Percentiles rank a stretch among this genome's conserved stretches.
phyloP scores from a whole-genome alignment of 208 protist genomes.

The Crithidia brevicula region DNA sequence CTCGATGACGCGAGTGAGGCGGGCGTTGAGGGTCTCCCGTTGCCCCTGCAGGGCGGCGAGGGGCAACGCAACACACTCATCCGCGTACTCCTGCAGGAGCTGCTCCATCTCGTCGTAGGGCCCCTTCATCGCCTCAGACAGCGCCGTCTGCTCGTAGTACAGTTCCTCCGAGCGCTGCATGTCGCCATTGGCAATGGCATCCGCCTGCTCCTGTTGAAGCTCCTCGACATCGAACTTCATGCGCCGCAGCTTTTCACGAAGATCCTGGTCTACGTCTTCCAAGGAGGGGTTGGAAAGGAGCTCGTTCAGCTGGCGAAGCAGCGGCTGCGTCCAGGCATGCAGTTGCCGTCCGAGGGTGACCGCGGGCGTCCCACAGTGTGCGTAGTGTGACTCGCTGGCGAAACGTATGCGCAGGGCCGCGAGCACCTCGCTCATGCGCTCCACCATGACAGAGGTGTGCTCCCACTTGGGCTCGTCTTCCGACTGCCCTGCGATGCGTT shows the following conservation, averaged over 20 bases:
- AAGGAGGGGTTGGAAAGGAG: slow-evolving; percentile 41
- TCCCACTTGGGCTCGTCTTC: slow-evolving; percentile 14
- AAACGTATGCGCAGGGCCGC: slow-evolving; percentile 27
- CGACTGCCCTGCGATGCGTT: neutral
- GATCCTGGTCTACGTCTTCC: slow-evolving; percentile 45
- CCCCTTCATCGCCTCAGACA: slow-evolving; percentile 65
- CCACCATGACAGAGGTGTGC: slow-evolving; percentile 27
- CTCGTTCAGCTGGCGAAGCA: slow-evolving; percentile 56
- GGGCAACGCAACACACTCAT: slow-evolving; percentile 34
- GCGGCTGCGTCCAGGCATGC: slow-evolving; percentile 43
- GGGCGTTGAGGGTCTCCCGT: slow-evolving; percentile 27
- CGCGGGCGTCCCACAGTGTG: slow-evolving; percentile 21
- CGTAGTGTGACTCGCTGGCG: slow-evolving; percentile 28
- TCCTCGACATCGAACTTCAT: slow-evolving; percentile 76
- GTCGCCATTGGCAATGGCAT: slow-evolving; percentile 78
- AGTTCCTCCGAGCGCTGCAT: slow-evolving; percentile 82
- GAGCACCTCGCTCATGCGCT: slow-evolving; percentile 38
- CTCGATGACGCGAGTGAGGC: slow-evolving; percentile 17
- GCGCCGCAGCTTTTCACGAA: slow-evolving; percentile 69
- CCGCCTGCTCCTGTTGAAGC: slow-evolving; percentile 73
- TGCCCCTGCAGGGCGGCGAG: slow-evolving; percentile 33
- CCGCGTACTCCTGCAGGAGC: slow-evolving; percentile 43
- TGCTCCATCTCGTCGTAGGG: slow-evolving; percentile 65
- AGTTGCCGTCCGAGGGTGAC: slow-evolving; percentile 31
- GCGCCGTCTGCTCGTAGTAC: slow-evolving; percentile 76